Conservation (phyloP, 805 yeast genomes). For the Debaryomyces castellii region DNA sequence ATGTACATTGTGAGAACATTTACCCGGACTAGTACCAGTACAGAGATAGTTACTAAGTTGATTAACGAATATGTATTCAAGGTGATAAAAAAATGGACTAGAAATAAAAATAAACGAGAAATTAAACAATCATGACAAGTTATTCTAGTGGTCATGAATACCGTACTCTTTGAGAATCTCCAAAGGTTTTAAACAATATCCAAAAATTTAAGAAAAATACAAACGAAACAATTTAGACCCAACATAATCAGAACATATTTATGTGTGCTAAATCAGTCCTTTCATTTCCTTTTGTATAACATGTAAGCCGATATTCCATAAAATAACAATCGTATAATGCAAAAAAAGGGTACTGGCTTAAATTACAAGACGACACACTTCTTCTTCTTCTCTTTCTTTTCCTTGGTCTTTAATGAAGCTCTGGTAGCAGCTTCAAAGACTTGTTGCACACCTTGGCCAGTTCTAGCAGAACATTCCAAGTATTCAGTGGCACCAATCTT, state of each 20-base stretch:
- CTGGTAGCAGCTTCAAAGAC: conserved; percentile 92
- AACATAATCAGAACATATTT: not conserved
- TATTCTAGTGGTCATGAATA: not conserved
- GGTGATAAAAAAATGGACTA: not conserved
- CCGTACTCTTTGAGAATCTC: not conserved
- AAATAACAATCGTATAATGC: conserved; percentile 2
- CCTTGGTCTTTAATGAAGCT: conserved; percentile 72
- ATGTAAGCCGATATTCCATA: not conserved
- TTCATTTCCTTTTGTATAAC: not conserved
- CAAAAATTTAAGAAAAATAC: not conserved
- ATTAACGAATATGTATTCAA: not conserved
- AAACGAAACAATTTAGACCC: not conserved
- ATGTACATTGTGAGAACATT: not conserved
- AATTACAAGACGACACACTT: conserved; percentile 68
- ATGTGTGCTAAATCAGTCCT: not conserved
- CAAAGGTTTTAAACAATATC: not conserved
- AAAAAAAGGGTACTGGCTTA: conserved; percentile 3
- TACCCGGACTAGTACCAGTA: conserved; percentile 1
- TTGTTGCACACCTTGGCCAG: conserved; percentile 88
- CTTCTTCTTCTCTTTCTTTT: conserved; percentile 64
- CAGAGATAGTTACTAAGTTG: not conserved
- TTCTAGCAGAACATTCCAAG: conserved; percentile 90
- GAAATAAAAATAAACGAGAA: conserved; percentile 1
- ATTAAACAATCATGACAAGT: conserved; percentile 1
- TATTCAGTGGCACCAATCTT: conserved; percentile 86